Percentiles rank a stretch among this genome's conserved stretches.
Evolutionary conservation across 1,284 basidiomycete species (phyloP).

Genomic region (Trichosporon ovoides): DNA sequence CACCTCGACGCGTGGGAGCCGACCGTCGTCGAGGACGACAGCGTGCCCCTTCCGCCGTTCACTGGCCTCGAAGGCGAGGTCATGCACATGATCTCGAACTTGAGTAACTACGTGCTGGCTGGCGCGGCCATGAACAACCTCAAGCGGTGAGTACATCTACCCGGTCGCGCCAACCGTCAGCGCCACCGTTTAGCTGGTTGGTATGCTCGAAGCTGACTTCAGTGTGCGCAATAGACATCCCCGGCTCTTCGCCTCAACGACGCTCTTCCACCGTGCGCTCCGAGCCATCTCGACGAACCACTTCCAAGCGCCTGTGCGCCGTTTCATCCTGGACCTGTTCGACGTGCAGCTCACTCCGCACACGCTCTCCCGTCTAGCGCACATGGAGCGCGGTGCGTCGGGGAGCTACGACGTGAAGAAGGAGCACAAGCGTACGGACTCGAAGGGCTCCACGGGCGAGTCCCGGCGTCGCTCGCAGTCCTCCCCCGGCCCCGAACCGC

Average conservation of each 20-base stretch:
- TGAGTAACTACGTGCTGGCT: conserved; percentile 93
- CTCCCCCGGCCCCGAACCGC: conserved; percentile 16
- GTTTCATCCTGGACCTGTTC: conserved; percentile 90
- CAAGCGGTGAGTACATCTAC: conserved; percentile 66
- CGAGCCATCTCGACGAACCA: conserved; percentile 80
- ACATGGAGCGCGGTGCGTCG: conserved; percentile 26
- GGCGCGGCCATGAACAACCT: conserved; percentile 83
- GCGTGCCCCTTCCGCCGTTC: conserved; percentile 58
- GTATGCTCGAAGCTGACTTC: conserved; percentile 14
- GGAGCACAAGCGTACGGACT: not conserved
- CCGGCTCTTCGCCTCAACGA: conserved; percentile 65
- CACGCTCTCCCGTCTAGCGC: conserved; percentile 28
- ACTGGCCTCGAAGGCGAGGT: conserved; percentile 76
- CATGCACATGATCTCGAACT: conserved; percentile 81
- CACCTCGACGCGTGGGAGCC: conserved; percentile 74
- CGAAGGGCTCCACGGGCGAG: not conserved
- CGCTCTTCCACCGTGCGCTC: conserved; percentile 74
- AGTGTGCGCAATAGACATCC: conserved; percentile 71
- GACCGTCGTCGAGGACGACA: conserved; percentile 33
- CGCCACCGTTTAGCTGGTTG: too few relatives aligned
- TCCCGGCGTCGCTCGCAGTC: conserved; percentile 9
- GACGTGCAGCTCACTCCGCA: conserved; percentile 59
- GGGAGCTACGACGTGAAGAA: not conserved
- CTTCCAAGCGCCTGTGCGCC: conserved; percentile 81
- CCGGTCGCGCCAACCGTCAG: too few relatives aligned